Percentiles rank a stretch among this genome's conserved stretches.
These are phyloP conservation scores for Physcia stellaris DNA, from an alignment of 495 filamentous ascomycete species.

Conservation along the genomic window DNA sequence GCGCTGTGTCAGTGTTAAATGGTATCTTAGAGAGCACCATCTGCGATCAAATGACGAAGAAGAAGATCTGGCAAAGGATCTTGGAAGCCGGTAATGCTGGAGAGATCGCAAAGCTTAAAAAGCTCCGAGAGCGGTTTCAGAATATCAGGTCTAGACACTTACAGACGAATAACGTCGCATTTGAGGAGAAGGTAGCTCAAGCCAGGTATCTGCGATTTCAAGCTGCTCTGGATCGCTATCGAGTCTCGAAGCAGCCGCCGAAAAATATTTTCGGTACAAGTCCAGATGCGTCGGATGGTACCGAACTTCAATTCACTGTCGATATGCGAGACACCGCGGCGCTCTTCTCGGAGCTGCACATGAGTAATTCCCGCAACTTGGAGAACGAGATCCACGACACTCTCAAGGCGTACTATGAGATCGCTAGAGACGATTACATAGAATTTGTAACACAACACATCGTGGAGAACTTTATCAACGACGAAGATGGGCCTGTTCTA, in stretches of 20 bases:
- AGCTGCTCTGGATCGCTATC: slow-evolving; percentile 11
- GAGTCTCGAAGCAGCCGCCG: background rate
- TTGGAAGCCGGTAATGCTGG: background rate
- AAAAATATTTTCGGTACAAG: background rate
- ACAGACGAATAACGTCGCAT: slow-evolving; percentile 12
- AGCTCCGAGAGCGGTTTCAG: slow-evolving; percentile 3
- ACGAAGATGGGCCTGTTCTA: slow-evolving; percentile 8
- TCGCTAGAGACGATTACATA: slow-evolving; percentile 10
- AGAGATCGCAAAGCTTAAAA: background rate
- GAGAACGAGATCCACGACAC: slow-evolving; percentile 17
- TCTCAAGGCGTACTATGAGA: slow-evolving; percentile 15
- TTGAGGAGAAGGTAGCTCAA: slow-evolving; percentile 5
- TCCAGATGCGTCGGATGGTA: slow-evolving; percentile 1
- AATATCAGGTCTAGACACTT: slow-evolving; percentile 5
- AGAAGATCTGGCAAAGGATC: background rate
- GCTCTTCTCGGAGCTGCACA: slow-evolving; percentile 13
- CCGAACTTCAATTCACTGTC: slow-evolving; percentile 2
- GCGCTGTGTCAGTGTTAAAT: background rate
- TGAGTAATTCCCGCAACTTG: slow-evolving; percentile 11
- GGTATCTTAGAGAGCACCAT: background rate
- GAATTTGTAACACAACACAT: slow-evolving; percentile 6
- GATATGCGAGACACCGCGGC: slow-evolving; percentile 3
- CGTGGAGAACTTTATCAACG: slow-evolving; percentile 11
- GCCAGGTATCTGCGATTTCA: slow-evolving; percentile 9
- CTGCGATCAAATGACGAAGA: background rate